Conservation (phyloP, 2,329 filamentous ascomycete species). For the Fusarium nodosum region DNA sequence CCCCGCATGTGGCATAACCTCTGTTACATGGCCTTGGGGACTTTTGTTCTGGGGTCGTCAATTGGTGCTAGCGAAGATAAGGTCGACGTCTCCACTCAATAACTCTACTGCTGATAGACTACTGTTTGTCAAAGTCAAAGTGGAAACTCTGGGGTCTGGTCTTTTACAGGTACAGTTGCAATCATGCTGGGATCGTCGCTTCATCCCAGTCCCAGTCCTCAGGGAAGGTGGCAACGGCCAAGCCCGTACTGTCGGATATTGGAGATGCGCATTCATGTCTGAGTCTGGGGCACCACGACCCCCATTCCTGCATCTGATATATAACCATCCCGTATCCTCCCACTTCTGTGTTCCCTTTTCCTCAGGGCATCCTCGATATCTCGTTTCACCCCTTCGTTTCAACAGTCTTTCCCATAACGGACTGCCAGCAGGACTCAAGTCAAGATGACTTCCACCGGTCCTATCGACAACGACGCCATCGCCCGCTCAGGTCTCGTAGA, state of each 20-base stretch:
- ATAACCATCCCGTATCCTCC: constrained; percentile 26
- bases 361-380: constrained; percentile 23
- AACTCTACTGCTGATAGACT: constrained; percentile 26
- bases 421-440: constrained; percentile 11
- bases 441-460: constrained; percentile 54
- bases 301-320: constrained; percentile 26
- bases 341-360: neutral
- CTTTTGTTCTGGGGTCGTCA: constrained; percentile 31
- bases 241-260: constrained; percentile 32
- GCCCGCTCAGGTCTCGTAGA: constrained; percentile 52
- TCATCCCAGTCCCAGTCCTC: neutral
- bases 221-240: constrained; percentile 31
- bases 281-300: constrained; percentile 1
- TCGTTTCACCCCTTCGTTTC: constrained; percentile 7
- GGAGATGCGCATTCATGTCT: neutral
- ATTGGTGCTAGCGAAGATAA: constrained; percentile 23
- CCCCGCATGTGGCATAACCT: constrained; percentile 34
- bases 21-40: constrained; percentile 15
- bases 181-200: constrained; percentile 28
- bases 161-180: constrained; percentile 6
- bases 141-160: constrained; percentile 23
- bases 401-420: constrained; percentile 10
- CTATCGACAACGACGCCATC: constrained; percentile 57
- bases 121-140: neutral
- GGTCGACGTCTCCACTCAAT: constrained; percentile 23